Evolutionary conservation across 805 yeast species (phyloP).

Genomic region (Nakazawaea ambrosiae): DNA sequence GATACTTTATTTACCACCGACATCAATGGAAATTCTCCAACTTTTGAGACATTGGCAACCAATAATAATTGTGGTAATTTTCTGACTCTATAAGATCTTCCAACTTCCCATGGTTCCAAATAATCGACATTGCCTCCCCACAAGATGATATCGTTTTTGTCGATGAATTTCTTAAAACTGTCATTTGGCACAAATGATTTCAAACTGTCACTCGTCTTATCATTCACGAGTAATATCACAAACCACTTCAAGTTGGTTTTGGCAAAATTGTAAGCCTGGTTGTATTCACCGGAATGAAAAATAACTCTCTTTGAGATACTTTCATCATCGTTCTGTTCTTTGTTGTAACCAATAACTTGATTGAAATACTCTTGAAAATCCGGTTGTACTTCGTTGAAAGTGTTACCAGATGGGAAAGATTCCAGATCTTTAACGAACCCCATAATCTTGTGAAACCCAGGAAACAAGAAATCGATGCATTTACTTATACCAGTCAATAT

Average conservation of each 20-base stretch:
- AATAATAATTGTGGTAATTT: constrained; percentile 49
- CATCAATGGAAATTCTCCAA: constrained; percentile 39
- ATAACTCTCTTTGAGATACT: constrained; percentile 14
- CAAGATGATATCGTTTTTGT: constrained; percentile 39
- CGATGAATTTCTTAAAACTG: constrained; percentile 30
- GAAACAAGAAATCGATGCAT: constrained; percentile 27
- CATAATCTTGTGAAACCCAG: constrained; percentile 21
- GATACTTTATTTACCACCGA: constrained; percentile 35
- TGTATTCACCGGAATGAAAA: constrained; percentile 28
- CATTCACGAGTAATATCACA: constrained; percentile 45
- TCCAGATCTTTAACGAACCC: constrained; percentile 23
- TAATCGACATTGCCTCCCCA: constrained; percentile 61
- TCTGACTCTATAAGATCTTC: constrained; percentile 43
- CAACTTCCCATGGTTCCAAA: constrained; percentile 62
- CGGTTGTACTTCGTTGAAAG: constrained; percentile 15
- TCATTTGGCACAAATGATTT: constrained; percentile 39
- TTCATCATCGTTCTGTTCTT: constrained; percentile 4
- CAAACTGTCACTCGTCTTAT: constrained; percentile 35
- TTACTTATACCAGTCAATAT: constrained; percentile 32
- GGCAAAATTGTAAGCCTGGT: constrained; percentile 32
- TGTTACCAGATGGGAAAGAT: constrained; percentile 25
- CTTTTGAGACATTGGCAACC: constrained; percentile 50
- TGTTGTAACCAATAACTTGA: constrained; percentile 11
- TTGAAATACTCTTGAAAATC: constrained; percentile 11
- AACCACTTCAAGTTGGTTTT: constrained; percentile 41